Percentiles rank a stretch among this genome's conserved stretches.
These are phyloP conservation scores for Jackrogersella multiformis DNA, from an alignment of 495 filamentous ascomycete genomes.

Conservation along the genomic window DNA sequence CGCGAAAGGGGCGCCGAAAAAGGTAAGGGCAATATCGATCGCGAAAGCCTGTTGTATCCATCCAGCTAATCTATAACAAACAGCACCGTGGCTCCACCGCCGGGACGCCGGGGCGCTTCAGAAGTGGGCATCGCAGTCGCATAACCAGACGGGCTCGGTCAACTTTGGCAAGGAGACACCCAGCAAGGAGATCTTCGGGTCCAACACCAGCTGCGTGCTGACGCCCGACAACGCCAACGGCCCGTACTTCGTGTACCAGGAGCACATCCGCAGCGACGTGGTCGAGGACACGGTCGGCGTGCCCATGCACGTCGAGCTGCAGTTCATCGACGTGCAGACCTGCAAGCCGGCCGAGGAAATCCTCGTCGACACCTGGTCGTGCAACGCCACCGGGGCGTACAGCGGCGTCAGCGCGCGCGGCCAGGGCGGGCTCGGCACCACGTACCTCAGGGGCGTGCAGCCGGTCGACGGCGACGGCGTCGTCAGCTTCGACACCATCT, in stretches of 20 bases:
- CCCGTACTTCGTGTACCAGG: slow-evolving; percentile 54
- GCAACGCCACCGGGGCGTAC: slow-evolving; percentile 68
- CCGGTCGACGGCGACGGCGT: slow-evolving; percentile 64
- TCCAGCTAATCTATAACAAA: not conserved
- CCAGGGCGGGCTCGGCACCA: slow-evolving; percentile 54
- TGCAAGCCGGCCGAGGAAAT: slow-evolving; percentile 62
- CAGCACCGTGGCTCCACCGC: slow-evolving; percentile 46
- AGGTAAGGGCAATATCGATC: slow-evolving; percentile 22
- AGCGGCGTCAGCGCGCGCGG: slow-evolving; percentile 51
- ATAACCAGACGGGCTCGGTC: slow-evolving; percentile 46
- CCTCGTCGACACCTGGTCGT: slow-evolving; percentile 66
- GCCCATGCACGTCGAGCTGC: slow-evolving; percentile 62
- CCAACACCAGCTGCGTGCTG: slow-evolving; percentile 50
- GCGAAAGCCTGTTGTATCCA: not conserved
- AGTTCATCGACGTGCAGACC: slow-evolving; percentile 65
- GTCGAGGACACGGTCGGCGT: slow-evolving; percentile 59
- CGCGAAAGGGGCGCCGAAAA: slow-evolving; percentile 33
- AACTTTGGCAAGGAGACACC: slow-evolving; percentile 57
- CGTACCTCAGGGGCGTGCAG: slow-evolving; percentile 63
- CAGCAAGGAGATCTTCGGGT: slow-evolving; percentile 59
- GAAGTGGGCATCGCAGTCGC: slow-evolving; percentile 48
- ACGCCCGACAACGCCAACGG: slow-evolving; percentile 54
- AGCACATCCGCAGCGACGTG: slow-evolving; percentile 63
- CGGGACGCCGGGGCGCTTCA: slow-evolving; percentile 54
- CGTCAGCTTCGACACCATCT: slow-evolving; percentile 64